Percentiles rank a stretch among this genome's conserved stretches.
Conservation (phyloP, 2,329 filamentous ascomycete genomes). For the Parastagonospora avenae region DNA sequence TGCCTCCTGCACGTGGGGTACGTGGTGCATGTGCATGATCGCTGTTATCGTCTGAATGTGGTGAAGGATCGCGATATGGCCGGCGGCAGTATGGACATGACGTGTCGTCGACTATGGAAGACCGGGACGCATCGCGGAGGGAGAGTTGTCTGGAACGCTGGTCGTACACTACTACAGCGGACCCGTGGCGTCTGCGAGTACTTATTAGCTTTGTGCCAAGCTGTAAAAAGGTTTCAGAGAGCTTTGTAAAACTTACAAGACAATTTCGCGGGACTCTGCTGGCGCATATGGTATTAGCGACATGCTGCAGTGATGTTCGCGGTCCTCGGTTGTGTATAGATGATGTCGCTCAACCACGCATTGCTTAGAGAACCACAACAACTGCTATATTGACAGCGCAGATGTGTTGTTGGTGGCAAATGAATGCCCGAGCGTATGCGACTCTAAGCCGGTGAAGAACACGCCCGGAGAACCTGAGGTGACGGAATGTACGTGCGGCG, state of each 20-base stretch:
- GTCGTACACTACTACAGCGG: slow-evolving; percentile 91
- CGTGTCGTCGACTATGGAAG: slow-evolving; percentile 60
- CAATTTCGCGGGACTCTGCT: slow-evolving; percentile 75
- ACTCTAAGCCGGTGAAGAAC: neutral
- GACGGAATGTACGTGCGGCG: neutral
- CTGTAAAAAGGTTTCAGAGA: neutral
- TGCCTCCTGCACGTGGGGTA: slow-evolving; percentile 16
- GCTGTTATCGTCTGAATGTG: slow-evolving; percentile 37
- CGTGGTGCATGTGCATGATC: slow-evolving; percentile 33
- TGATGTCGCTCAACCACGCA: slow-evolving; percentile 6
- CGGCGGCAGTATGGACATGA: slow-evolving; percentile 93
- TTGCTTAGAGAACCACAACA: slow-evolving; percentile 7
- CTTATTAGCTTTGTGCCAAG: slow-evolving; percentile 14
- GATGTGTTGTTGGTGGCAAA: neutral
- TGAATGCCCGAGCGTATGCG: slow-evolving; percentile 3
- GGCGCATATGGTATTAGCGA: slow-evolving; percentile 79
- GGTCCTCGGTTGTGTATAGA: slow-evolving; percentile 32
- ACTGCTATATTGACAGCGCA: slow-evolving; percentile 9
- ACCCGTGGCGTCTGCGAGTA: slow-evolving; percentile 76
- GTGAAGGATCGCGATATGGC: slow-evolving; percentile 60
- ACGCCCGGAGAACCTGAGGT: neutral
- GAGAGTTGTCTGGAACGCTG: slow-evolving; percentile 82
- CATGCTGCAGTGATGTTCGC: slow-evolving; percentile 51
- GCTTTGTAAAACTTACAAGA: slow-evolving; percentile 65
- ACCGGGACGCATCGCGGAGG: slow-evolving; percentile 67